Base-by-base conservation (phyloP, 306 rosid species). In the Cucumis melo region DNA sequence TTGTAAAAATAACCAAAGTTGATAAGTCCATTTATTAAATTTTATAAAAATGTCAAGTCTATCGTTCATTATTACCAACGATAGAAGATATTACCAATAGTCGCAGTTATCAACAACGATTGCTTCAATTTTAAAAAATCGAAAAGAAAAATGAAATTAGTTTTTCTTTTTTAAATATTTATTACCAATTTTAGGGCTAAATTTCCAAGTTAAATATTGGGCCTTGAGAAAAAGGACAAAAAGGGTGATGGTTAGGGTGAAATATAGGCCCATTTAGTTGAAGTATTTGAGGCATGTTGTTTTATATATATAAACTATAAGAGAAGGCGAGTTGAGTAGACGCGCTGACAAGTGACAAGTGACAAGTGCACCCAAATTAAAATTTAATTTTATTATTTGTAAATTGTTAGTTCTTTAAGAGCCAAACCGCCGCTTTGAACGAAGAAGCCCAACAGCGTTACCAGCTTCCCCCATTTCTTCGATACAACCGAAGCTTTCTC, bases 401-500 rank as follows among this genome's bases (percentile, higher is more conserved):
- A n/a, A 12, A 70, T 7, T 20, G 16, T 12, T 66, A n/a, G 56
- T 11, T 42, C 56, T 51, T n/a, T 11, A 29, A 29, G 46, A 8
- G 5, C 34, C 13, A 74, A 74, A 54, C 7, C 78, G 66, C 66
- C 78, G 78, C 66, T 56, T 74, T 56, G 66, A 55, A 74, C 38
- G 36, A 74, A 74, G 51, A 74, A 74, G 51, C 54, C 15, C 51
- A 56, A 51, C 76, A 16, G 61, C 76, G 76, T 19, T 73, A 14
- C 65, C 21, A 75, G 46, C 66, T 75, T 39, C 29, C 10, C 56
- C 78, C 65, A 20, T 56, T 75, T 75, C 78, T 88, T 76, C 96
- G 96, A 86, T 90, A 88, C 80, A 74, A 85, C 86, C 96, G 81
- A 92, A 78, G 95, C 59, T 60, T 78, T 16, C 13, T 56, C 78